Evolutionary conservation across 1,284 basidiomycete genomes (phyloP).

Genomic region (Athelia psychrophila): DNA sequence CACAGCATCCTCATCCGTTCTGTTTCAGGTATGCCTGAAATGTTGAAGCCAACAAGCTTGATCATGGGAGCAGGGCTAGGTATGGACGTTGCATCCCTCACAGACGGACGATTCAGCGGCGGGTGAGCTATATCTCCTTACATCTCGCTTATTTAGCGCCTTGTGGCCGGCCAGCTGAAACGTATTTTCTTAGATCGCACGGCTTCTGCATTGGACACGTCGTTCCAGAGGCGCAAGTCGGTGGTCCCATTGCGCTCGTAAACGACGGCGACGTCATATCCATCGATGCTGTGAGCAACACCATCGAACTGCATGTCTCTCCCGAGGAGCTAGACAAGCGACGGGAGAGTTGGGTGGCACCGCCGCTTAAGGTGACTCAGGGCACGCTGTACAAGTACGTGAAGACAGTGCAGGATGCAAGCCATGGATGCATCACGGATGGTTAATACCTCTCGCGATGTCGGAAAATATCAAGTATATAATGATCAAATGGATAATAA

Average conservation of each 20-base stretch:
- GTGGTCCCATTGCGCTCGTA: conserved; percentile 90
- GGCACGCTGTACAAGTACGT: conserved; percentile 90
- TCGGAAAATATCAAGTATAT: conserved; percentile 1
- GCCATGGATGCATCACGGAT: conserved; percentile 87
- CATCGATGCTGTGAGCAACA: conserved; percentile 85
- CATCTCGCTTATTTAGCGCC: too few relatives aligned
- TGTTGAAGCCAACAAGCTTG: conserved; percentile 88
- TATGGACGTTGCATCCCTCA: conserved; percentile 86
- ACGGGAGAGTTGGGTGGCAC: conserved; percentile 70
- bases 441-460: conserved; percentile 35
- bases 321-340: conserved; percentile 71
- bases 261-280: conserved; percentile 84
- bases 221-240: conserved; percentile 86
- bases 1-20: conserved; percentile 3
- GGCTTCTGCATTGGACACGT: conserved; percentile 93
- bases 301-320: conserved; percentile 70
- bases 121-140: conserved; percentile 53
- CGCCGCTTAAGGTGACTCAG: conserved; percentile 80
- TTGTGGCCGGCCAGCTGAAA: conserved; percentile 5
- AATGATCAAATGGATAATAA: conserved; percentile 3
- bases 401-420: conserved; percentile 84
- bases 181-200: conserved; percentile 55
- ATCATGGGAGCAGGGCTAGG: conserved; percentile 96
- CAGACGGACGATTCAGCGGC: conserved; percentile 93
- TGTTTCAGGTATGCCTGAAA: conserved; percentile 83